Evolutionary conservation across 495 filamentous ascomycete species (phyloP).

Genomic region (Aspergillus cavernicola): DNA sequence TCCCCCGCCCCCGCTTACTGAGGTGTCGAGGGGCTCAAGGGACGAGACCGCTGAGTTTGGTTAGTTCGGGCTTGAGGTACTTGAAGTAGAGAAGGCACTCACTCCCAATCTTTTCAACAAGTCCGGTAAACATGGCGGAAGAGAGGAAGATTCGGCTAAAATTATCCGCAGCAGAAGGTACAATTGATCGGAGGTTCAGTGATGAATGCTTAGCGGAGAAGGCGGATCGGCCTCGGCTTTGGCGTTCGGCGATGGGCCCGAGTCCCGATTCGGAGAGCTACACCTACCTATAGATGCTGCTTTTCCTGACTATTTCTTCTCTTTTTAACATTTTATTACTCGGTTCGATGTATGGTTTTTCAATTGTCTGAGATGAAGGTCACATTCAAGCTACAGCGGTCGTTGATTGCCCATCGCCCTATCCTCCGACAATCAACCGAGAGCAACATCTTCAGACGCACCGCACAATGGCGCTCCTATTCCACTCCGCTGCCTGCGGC

Average conservation of each 20-base stretch:
- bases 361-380: slow-evolving; percentile 20
- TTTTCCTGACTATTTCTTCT: neutral
- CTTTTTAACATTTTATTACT: neutral
- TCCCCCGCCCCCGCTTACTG: slow-evolving; percentile 63
- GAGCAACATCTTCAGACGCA: slow-evolving; percentile 17
- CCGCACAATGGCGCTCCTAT: slow-evolving; percentile 32
- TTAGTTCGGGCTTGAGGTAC: slow-evolving; percentile 5
- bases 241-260: slow-evolving; percentile 12
- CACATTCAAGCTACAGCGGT: slow-evolving; percentile 22
- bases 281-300: neutral
- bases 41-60: slow-evolving; percentile 65
- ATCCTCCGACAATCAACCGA: slow-evolving; percentile 14
- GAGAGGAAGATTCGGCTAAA: slow-evolving; percentile 4
- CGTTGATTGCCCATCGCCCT: slow-evolving; percentile 25
- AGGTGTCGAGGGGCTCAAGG: slow-evolving; percentile 74
- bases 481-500: slow-evolving; percentile 22
- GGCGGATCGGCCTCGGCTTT: slow-evolving; percentile 33
- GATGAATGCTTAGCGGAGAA: slow-evolving; percentile 6
- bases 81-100: slow-evolving; percentile 20
- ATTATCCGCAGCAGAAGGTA: slow-evolving; percentile 9
- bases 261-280: slow-evolving; percentile 9
- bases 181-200: neutral
- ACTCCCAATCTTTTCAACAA: slow-evolving; percentile 95
- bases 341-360: neutral
- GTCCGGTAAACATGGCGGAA: slow-evolving; percentile 86